These are phyloP conservation scores for Pseudocercospora crystallina DNA, from an alignment of 2,329 filamentous ascomycete species.

Conservation along the genomic window DNA sequence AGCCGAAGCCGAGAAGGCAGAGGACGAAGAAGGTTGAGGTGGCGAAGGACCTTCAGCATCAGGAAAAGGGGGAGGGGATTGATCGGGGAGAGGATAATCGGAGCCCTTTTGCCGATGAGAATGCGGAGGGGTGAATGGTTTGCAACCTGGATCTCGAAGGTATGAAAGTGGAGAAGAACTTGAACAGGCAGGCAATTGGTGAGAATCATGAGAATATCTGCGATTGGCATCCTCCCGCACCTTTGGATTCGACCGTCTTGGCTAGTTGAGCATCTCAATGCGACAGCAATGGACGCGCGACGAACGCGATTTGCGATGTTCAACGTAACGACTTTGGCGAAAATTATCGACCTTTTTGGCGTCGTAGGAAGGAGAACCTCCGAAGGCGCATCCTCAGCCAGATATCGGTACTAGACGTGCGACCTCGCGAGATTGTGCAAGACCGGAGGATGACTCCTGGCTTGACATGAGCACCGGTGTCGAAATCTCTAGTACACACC, in stretches of 20 bases:
- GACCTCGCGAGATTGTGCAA: no score
- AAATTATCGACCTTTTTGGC: no score
- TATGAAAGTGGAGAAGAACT: background rate
- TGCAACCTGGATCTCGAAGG: background rate
- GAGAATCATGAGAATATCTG: no score
- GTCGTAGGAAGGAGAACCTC: no score
- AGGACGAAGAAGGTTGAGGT: conserved; percentile 3
- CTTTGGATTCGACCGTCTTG: background rate
- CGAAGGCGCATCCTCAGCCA: no score
- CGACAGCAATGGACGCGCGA: background rate
- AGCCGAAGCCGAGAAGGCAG: conserved; percentile 11
- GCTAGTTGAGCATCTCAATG: background rate
- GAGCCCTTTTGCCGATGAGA: conserved; percentile 27
- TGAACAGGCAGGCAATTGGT: background rate
- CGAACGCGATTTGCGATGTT: background rate
- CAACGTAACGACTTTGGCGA: no score
- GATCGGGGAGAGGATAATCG: background rate
- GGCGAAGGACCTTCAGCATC: conserved; percentile 8
- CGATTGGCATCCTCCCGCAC: background rate
- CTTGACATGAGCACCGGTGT: no score
- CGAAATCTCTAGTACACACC: no score
- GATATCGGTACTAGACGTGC: no score
- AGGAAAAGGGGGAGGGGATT: conserved; percentile 15
- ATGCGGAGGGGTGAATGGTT: conserved; percentile 19
- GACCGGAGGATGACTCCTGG: no score